Evolutionary conservation across 306 rosid species (phyloP).

Genomic region (Cercis canadensis): DNA sequence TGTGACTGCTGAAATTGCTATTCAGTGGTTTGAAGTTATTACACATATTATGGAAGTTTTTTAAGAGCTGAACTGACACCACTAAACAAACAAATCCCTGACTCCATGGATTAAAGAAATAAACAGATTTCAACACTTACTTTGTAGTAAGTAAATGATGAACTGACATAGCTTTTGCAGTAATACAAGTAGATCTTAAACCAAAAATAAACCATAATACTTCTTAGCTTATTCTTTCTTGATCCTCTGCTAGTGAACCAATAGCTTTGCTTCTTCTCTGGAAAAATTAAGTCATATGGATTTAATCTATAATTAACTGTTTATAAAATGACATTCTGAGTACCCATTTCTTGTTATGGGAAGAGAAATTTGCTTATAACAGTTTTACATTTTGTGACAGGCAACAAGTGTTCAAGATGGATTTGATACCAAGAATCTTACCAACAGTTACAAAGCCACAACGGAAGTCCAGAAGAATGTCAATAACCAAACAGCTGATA

Average conservation of each 20-base stretch:
- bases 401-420: conserved; percentile 40
- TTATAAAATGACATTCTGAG: neutral
- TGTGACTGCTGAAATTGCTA: neutral
- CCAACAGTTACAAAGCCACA: conserved; percentile 39
- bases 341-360: conserved; percentile 16
- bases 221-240: neutral
- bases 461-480: conserved; percentile 36
- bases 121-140: neutral
- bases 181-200: neutral
- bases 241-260: conserved; percentile 23
- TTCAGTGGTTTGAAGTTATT: no score
- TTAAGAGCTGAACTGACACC: no score
- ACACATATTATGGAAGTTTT: no score
- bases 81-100: no score
- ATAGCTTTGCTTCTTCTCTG: conserved; percentile 22
- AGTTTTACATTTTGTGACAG: conserved; percentile 55
- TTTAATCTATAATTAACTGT: neutral
- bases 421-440: conserved; percentile 38
- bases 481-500: conserved; percentile 45
- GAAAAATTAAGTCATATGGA: neutral
- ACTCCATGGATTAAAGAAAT: neutral
- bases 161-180: neutral
- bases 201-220: neutral
- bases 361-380: conserved; percentile 26
- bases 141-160: neutral